Conservation (phyloP, 192 early-diverging fungal genomes). For the Gryganskiella cystojenkinii region DNA sequence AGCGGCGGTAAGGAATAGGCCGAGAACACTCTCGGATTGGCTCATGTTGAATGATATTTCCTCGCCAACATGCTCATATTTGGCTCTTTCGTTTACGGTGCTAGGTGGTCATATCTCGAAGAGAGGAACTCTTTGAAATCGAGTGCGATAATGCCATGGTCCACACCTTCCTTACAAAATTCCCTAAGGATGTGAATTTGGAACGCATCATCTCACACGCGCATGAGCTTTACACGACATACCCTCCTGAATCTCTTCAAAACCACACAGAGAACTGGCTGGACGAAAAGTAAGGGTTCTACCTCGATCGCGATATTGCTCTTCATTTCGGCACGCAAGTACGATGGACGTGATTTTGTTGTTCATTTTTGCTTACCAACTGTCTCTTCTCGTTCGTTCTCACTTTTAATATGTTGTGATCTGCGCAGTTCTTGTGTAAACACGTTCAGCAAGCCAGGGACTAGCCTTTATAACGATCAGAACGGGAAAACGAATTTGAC, state of each 20-base stretch:
- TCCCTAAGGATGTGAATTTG: conserved; percentile 59
- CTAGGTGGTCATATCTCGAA: conserved; percentile 60
- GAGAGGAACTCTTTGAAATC: conserved; percentile 52
- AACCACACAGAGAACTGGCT: conserved; percentile 44
- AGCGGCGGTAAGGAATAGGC: conserved; percentile 41
- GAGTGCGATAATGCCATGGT: conserved; percentile 57
- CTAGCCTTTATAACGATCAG: conserved; percentile 19
- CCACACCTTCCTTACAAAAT: conserved; percentile 62
- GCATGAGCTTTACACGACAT: conserved; percentile 43
- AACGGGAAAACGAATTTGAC: conserved; percentile 14
- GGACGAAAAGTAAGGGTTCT: conserved; percentile 48
- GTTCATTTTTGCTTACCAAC: too few species aligned
- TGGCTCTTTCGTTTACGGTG: neutral
- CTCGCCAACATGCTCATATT: too few species aligned
- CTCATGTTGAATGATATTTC: too few species aligned
- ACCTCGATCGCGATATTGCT: neutral
- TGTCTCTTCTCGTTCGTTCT: too few species aligned
- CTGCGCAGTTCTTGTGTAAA: conserved; percentile 42
- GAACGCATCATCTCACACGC: conserved; percentile 51
- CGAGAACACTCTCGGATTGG: neutral
- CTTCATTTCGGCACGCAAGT: too few species aligned
- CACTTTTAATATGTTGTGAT: too few species aligned
- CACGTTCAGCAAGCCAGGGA: conserved; percentile 25
- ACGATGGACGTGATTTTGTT: neutral
- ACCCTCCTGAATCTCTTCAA: conserved; percentile 51